Evolutionary conservation across 1,139 yeast genomes (phyloP).

Genomic region (Saccharomycopsis phalli): DNA sequence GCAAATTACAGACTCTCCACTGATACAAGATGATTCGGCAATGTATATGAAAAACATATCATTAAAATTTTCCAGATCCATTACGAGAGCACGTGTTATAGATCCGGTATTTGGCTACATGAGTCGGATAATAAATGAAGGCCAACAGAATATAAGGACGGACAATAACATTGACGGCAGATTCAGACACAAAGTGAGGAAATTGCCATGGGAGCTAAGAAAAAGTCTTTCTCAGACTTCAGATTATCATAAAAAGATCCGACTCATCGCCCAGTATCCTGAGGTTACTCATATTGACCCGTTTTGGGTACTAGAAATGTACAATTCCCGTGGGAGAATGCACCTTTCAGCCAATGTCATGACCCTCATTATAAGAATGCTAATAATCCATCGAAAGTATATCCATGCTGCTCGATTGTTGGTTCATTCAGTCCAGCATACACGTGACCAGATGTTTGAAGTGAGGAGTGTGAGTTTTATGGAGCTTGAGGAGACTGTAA

Average conservation of each 20-base stretch:
- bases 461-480: not conserved
- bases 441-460: not conserved
- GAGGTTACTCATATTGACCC: not conserved
- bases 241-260: slow-evolving; percentile 1
- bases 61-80: too few relatives aligned
- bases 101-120: too few relatives aligned
- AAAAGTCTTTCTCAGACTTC: not conserved
- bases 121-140: too few relatives aligned
- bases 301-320: not conserved
- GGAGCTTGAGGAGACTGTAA: not conserved
- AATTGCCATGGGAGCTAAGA: not conserved
- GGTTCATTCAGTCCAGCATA: too few relatives aligned
- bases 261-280: not conserved
- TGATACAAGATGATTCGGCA: too few relatives aligned
- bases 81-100: too few relatives aligned
- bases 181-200: too few relatives aligned
- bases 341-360: too few relatives aligned
- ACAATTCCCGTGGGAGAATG: too few relatives aligned
- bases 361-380: not conserved
- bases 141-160: not conserved
- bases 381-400: not conserved
- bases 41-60: too few relatives aligned
- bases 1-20: too few relatives aligned
- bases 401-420: slow-evolving; percentile 2
- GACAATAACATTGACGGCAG: not conserved